Percentiles rank a stretch among this genome's conserved stretches.
Evolutionary conservation across 495 filamentous ascomycete genomes (phyloP).

Genomic region (Aspergillus bridgeri): DNA sequence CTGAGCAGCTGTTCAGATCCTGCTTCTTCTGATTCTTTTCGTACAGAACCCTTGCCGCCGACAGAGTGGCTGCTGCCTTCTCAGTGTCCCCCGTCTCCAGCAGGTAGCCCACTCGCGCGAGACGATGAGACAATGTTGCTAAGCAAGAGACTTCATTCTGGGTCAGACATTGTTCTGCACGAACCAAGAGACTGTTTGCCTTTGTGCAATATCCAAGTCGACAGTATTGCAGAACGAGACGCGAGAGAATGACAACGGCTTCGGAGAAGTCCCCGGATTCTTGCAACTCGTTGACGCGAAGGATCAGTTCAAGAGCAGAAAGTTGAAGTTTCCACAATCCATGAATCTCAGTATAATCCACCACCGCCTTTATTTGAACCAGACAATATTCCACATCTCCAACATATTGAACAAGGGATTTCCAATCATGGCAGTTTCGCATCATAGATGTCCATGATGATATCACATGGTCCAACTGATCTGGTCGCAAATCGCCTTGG

Average conservation of each 20-base stretch:
- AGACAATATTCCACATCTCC: constrained; percentile 60
- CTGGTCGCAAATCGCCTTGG: constrained; percentile 42
- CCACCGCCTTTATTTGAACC: constrained; percentile 61
- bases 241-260: constrained; percentile 54
- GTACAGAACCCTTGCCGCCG: constrained; percentile 32
- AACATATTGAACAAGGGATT: constrained; percentile 52
- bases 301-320: constrained; percentile 38
- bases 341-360: constrained; percentile 75
- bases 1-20: constrained; percentile 25
- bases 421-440: constrained; percentile 40
- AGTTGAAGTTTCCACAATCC: constrained; percentile 57
- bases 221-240: constrained; percentile 68
- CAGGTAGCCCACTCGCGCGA: constrained; percentile 73
- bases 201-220: constrained; percentile 73
- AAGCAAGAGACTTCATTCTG: constrained; percentile 34
- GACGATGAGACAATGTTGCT: constrained; percentile 55
- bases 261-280: constrained; percentile 49
- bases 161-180: constrained; percentile 50
- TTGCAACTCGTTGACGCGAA: constrained; percentile 55
- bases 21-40: constrained; percentile 32
- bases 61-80: constrained; percentile 43
- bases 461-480: constrained; percentile 44
- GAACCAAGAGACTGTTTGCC: constrained; percentile 61
- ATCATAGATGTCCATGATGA: constrained; percentile 37
- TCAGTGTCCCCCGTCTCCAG: constrained; percentile 61